Percentiles rank a stretch among this genome's conserved stretches.
Evolutionary conservation across 148 eudicot genomes (phyloP).

Genomic region (Nyssa sinensis): DNA sequence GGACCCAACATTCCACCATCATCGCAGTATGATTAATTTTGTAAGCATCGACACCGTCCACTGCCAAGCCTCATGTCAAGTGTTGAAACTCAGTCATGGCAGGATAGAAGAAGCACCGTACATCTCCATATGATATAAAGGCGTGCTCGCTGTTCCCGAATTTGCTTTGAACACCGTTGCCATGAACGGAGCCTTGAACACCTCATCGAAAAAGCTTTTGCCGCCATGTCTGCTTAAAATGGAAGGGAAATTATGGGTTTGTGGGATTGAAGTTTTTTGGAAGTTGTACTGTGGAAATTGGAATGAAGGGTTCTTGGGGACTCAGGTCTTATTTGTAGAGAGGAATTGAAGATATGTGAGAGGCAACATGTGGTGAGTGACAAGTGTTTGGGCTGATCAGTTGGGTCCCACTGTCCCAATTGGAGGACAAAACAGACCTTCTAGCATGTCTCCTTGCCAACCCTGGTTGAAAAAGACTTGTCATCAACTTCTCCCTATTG

Average conservation of each 20-base stretch:
- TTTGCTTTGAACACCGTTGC: not conserved
- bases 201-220: not conserved
- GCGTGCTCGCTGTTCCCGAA: not conserved
- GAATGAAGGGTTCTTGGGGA: no score
- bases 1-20: no score
- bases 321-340: not conserved
- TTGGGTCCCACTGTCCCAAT: no score
- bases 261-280: no score
- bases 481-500: not conserved
- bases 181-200: not conserved
- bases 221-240: not conserved
- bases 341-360: not conserved
- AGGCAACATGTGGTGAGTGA: not conserved
- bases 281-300: no score
- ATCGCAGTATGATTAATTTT: no score
- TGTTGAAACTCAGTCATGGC: not conserved
- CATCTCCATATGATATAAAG: not conserved
- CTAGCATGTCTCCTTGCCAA: conserved; percentile 6
- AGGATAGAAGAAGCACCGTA: not conserved
- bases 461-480: not conserved
- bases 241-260: no score
- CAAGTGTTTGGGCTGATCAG: not conserved
- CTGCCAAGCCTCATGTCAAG: not conserved
- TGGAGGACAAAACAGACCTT: no score
- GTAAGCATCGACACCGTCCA: no score